phyloP scores from a whole-genome alignment of 2,329 filamentous ascomycete species.

The Colletotrichum sp. region DNA sequence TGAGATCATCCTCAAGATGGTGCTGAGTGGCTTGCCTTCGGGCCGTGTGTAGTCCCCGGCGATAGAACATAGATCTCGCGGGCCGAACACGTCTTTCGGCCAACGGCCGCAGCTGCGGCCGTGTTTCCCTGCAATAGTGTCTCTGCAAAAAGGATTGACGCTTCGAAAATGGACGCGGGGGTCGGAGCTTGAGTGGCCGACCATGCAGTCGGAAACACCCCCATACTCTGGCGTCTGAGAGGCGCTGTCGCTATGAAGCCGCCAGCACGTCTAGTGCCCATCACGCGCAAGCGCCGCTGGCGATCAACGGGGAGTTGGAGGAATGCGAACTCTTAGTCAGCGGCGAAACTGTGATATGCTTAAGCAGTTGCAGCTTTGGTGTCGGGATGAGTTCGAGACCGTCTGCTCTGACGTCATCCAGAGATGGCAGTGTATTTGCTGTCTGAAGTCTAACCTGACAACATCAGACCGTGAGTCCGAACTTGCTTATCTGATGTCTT shows the following conservation, averaged over 20 bases:
- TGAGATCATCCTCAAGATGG: neutral
- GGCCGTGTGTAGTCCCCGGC: neutral
- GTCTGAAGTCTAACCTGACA: neutral
- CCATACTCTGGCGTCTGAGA: neutral
- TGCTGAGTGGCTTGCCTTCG: neutral
- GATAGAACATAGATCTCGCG: neutral
- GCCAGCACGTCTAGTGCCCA: neutral
- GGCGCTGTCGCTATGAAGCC: neutral
- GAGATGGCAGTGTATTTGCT: neutral
- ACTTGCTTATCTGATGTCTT: neutral
- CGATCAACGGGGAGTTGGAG: neutral
- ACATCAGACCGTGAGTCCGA: neutral
- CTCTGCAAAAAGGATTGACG: neutral
- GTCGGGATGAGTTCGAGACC: neutral
- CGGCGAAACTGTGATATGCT: neutral
- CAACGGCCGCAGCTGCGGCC: neutral
- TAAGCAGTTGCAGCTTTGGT: neutral
- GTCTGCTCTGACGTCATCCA: neutral
- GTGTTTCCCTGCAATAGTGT: accelerated
- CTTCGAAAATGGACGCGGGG: neutral
- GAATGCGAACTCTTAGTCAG: neutral
- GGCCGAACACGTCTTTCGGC: neutral
- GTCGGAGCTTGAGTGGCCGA: neutral
- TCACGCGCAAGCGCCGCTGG: neutral
- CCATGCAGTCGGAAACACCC: neutral